phyloP scores from a whole-genome alignment of 495 filamentous ascomycete species.

The Aspergillus bridgeri region DNA sequence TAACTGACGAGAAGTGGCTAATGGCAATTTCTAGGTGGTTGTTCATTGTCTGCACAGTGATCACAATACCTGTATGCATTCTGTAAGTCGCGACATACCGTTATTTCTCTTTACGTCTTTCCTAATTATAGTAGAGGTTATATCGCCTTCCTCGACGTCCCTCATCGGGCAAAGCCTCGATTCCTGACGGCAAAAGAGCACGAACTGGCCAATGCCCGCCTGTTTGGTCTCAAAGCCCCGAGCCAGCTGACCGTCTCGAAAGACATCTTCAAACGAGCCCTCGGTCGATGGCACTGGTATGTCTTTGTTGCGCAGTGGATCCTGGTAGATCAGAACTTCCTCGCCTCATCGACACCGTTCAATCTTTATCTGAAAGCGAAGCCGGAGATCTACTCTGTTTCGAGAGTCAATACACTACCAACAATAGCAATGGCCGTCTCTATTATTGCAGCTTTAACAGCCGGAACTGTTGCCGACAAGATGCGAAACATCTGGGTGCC shows the following conservation, averaged over 20 bases:
- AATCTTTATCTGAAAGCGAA: constrained; percentile 29
- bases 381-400: constrained; percentile 15
- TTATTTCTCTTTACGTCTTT: background rate
- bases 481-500: constrained; percentile 28
- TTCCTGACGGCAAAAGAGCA: constrained; percentile 25
- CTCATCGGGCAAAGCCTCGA: constrained; percentile 20
- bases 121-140: constrained; percentile 13
- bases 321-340: background rate
- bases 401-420: constrained; percentile 21
- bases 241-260: constrained; percentile 20
- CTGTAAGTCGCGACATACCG: constrained; percentile 8
- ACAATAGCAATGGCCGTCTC: constrained; percentile 31
- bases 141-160: constrained; percentile 22
- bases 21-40: constrained; percentile 19
- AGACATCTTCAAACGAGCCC: constrained; percentile 7
- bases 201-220: constrained; percentile 24
- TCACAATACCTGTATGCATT: constrained; percentile 26
- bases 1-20: too few species aligned
- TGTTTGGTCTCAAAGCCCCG: constrained; percentile 25
- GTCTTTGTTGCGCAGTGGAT: background rate
- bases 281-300: background rate
- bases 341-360: background rate
- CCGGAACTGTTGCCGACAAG: constrained; percentile 26
- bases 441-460: constrained; percentile 26
- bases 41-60: constrained; percentile 26